These are phyloP conservation scores for Pseudogymnoascus verrucosus DNA, from an alignment of 2,329 filamentous ascomycete species.

Conservation along the genomic window DNA sequence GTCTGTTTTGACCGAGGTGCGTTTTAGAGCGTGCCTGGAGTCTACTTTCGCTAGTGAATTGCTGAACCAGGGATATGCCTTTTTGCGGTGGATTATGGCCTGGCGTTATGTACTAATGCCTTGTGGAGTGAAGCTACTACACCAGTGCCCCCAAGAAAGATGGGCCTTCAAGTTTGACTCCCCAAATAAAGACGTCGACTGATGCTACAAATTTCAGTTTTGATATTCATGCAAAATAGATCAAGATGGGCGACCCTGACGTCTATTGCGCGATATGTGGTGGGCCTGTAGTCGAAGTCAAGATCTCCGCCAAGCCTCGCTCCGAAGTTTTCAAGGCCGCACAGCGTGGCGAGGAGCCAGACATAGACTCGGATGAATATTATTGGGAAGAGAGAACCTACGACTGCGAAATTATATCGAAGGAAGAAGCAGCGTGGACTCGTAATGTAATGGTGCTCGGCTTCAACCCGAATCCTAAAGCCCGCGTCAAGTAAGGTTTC, in stretches of 20 bases:
- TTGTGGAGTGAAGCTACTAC: not conserved
- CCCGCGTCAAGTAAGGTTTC: not conserved
- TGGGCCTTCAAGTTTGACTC: not conserved
- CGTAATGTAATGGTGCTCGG: not conserved
- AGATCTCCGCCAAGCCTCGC: not conserved
- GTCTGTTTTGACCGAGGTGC: too few relatives aligned
- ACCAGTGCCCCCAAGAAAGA: too few relatives aligned
- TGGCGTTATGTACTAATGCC: not conserved
- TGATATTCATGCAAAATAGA: not conserved
- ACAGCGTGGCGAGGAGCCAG: too few relatives aligned
- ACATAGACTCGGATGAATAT: too few relatives aligned
- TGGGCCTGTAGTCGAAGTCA: not conserved
- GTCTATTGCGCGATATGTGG: not conserved
- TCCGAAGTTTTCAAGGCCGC: not conserved
- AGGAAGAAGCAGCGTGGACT: not conserved
- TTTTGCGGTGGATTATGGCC: not conserved
- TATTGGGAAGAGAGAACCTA: not conserved
- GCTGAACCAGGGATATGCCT: not conserved
- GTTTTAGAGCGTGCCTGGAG: too few relatives aligned
- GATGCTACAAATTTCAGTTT: not conserved
- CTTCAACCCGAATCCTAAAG: not conserved
- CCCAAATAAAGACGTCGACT: too few relatives aligned
- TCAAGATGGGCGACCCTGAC: not conserved
- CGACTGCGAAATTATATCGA: not conserved
- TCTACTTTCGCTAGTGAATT: not conserved